phyloP scores from a whole-genome alignment of 1,284 basidiomycete species.

The Rhodofomes roseus region DNA sequence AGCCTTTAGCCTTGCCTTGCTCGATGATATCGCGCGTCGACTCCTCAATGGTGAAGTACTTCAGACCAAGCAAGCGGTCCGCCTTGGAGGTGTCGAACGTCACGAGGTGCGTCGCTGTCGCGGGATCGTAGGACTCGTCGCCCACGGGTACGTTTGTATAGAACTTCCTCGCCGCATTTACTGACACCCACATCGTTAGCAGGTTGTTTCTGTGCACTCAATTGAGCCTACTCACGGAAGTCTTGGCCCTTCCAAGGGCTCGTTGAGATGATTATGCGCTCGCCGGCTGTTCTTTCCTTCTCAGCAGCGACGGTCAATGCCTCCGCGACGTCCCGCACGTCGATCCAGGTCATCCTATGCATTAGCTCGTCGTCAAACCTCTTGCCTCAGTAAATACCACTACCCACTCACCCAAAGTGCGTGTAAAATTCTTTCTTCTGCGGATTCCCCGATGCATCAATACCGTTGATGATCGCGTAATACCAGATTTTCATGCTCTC shows the following conservation, averaged over 20 bases:
- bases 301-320: constrained; percentile 55
- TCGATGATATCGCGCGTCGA: constrained; percentile 38
- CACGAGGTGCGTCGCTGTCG: constrained; percentile 26
- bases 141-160: constrained; percentile 18
- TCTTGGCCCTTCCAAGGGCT: constrained; percentile 34
- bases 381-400: not conserved
- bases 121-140: constrained; percentile 19
- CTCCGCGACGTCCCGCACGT: constrained; percentile 60
- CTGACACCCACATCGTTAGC: not conserved
- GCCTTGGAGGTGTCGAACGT: constrained; percentile 36
- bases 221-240: constrained; percentile 18
- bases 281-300: constrained; percentile 50
- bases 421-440: constrained; percentile 6
- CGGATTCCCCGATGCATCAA: constrained; percentile 12
- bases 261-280: constrained; percentile 51
- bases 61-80: constrained; percentile 40
- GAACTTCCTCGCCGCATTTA: constrained; percentile 11
- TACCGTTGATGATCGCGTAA: constrained; percentile 28
- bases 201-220: not conserved
- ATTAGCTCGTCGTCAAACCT: not conserved
- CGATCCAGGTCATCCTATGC: constrained; percentile 38
- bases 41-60: constrained; percentile 41
- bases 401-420: constrained; percentile 14
- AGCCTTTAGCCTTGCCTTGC: constrained; percentile 30
- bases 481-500: constrained; percentile 40